A percentile compares a stretch with the other conserved stretches of the same genome.
These are phyloP conservation scores for Erodium texanum DNA, from an alignment of 441 rosid species.

Conservation along the genomic window DNA sequence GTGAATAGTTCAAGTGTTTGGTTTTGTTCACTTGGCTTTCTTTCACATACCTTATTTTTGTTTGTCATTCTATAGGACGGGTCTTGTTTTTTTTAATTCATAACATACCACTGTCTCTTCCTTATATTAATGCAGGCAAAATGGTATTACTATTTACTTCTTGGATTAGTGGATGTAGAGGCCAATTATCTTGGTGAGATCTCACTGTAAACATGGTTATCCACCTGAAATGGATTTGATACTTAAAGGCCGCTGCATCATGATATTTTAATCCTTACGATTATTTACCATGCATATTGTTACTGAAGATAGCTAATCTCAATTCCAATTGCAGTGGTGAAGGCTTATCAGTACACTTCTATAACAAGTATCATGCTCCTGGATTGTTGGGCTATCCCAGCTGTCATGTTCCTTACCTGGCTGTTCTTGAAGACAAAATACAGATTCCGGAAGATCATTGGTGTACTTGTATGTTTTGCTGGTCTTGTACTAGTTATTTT, in stretches of 20 bases:
- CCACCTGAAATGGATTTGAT: background rate
- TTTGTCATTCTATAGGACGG: background rate
- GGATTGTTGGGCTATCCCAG: slow-evolving; percentile 91
- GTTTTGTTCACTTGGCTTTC: background rate
- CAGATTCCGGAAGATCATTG: slow-evolving; percentile 58
- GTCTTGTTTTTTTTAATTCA: background rate
- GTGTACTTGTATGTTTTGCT: slow-evolving; percentile 64
- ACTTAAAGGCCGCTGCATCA: too few relatives aligned
- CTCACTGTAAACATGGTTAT: slow-evolving; percentile 1
- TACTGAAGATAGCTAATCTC: background rate
- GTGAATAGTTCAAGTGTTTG: background rate
- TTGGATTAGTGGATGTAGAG: slow-evolving; percentile 78
- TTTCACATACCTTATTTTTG: background rate
- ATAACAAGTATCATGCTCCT: slow-evolving; percentile 87
- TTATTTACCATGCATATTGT: background rate
- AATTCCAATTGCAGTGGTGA: slow-evolving; percentile 50
- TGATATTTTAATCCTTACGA: background rate
- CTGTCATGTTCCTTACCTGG: slow-evolving; percentile 75
- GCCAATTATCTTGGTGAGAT: slow-evolving; percentile 81
- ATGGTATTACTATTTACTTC: slow-evolving; percentile 73
- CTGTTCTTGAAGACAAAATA: slow-evolving; percentile 68
- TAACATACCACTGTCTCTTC: slow-evolving; percentile 1
- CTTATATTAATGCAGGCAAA: slow-evolving; percentile 56
- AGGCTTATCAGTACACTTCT: slow-evolving; percentile 87
- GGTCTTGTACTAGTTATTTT: slow-evolving; percentile 77